Evolutionary conservation across 2,329 filamentous ascomycete species (phyloP).

Genomic region (Pseudocercospora pini-densiflorae): DNA sequence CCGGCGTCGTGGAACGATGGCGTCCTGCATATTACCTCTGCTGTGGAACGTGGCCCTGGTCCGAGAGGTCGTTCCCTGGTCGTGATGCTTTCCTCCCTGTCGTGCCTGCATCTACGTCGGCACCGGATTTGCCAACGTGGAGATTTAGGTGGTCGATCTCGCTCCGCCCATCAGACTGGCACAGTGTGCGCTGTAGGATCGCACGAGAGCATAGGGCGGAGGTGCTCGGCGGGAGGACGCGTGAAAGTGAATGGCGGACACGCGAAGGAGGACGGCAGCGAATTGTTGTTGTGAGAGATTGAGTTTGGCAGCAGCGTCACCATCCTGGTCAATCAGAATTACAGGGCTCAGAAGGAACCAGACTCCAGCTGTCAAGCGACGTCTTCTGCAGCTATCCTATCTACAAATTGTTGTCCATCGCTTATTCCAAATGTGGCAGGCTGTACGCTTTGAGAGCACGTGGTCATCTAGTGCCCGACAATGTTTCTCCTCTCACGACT

Average conservation of each 20-base stretch:
- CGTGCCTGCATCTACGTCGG: conserved; percentile 1
- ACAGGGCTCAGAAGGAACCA: neutral
- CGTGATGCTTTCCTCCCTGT: neutral
- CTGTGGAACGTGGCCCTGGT: conserved; percentile 2
- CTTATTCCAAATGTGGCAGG: neutral
- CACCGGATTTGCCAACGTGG: conserved; percentile 2
- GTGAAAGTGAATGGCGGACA: neutral
- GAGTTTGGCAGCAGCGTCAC: neutral
- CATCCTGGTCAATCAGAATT: neutral
- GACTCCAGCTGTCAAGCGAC: neutral
- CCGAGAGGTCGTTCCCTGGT: neutral
- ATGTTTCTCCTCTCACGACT: neutral
- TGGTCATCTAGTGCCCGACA: neutral
- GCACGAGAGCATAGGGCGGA: conserved; percentile 9
- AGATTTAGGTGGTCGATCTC: conserved; percentile 6
- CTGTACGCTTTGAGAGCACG: neutral
- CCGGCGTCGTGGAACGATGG: conserved; percentile 2
- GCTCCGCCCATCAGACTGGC: neutral
- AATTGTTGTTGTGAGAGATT: neutral
- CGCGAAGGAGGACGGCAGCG: neutral
- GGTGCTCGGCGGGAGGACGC: conserved; percentile 7
- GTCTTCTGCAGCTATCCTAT: neutral
- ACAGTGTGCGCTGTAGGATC: neutral
- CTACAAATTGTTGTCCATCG: neutral
- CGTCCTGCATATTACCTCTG: conserved; percentile 5